Evolutionary conservation across 148 eudicot species (phyloP).

Genomic region (Vaccinium darrowii): DNA sequence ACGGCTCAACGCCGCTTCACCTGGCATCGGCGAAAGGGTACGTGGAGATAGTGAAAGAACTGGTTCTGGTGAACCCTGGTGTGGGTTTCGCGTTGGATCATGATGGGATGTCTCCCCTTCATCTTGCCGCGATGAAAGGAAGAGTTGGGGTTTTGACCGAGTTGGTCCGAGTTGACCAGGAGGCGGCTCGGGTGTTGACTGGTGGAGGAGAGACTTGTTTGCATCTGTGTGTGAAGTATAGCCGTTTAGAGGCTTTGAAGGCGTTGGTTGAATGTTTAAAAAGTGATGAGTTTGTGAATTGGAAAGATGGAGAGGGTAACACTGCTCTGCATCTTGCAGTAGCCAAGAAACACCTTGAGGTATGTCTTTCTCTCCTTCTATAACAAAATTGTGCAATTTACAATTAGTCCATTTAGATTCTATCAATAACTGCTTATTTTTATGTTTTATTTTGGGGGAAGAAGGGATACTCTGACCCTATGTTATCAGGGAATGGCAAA

Average conservation of each 20-base stretch:
- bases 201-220: slow-evolving; percentile 20
- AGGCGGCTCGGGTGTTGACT: slow-evolving; percentile 4
- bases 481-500: too few species aligned
- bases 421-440: neutral
- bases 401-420: neutral
- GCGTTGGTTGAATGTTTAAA: slow-evolving; percentile 7
- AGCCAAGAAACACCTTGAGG: slow-evolving; percentile 27
- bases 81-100: slow-evolving; percentile 20
- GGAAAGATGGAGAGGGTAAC: slow-evolving; percentile 27
- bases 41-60: neutral
- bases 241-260: slow-evolving; percentile 29
- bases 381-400: neutral
- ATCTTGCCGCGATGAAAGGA: slow-evolving; percentile 31
- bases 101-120: slow-evolving; percentile 31
- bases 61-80: slow-evolving; percentile 3
- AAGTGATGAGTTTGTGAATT: slow-evolving; percentile 22
- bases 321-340: slow-evolving; percentile 29
- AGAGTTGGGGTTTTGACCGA: slow-evolving; percentile 14
- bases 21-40: slow-evolving; percentile 25
- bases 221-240: slow-evolving; percentile 28
- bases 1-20: slow-evolving; percentile 27
- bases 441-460: neutral
- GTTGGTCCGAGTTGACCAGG: slow-evolving; percentile 16
- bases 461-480: neutral
- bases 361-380: neutral